phyloP scores from a whole-genome alignment of 2,329 filamentous ascomycete species.

The Chaetothyriales sp. region DNA sequence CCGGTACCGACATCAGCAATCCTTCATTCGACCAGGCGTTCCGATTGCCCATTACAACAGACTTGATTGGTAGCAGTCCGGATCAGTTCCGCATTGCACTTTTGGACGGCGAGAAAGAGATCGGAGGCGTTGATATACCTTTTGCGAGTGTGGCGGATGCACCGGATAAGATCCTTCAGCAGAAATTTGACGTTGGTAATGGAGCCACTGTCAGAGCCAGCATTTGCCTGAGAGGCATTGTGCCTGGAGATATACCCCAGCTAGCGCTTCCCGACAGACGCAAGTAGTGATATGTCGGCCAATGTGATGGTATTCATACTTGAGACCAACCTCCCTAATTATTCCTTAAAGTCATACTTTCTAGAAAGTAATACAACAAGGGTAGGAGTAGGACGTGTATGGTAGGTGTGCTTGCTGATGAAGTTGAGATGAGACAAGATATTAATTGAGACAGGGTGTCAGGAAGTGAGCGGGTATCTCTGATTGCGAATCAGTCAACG shows the following conservation, averaged over 20 bases:
- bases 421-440: too few species aligned
- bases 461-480: too few species aligned
- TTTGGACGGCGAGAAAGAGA: slow-evolving; percentile 11
- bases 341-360: too few species aligned
- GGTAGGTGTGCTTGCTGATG: too few species aligned
- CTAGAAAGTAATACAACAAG: too few species aligned
- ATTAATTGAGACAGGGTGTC: too few species aligned
- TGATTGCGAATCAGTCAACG: too few species aligned
- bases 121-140: slow-evolving; percentile 10
- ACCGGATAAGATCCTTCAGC: slow-evolving; percentile 8
- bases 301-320: too few species aligned
- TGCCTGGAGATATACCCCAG: slow-evolving; percentile 10
- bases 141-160: slow-evolving; percentile 11
- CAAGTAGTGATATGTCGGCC: slow-evolving; percentile 5
- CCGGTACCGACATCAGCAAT: slow-evolving; percentile 13
- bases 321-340: too few species aligned
- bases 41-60: slow-evolving; percentile 12
- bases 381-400: too few species aligned
- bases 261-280: slow-evolving; percentile 6
- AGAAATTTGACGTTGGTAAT: slow-evolving; percentile 13
- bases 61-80: slow-evolving; percentile 11
- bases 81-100: slow-evolving; percentile 12
- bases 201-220: slow-evolving; percentile 11
- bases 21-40: slow-evolving; percentile 13
- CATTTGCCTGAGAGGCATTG: slow-evolving; percentile 11